Percentiles rank a stretch among this genome's conserved stretches.
These are phyloP conservation scores for Digitaria exilis DNA, from an alignment of 202 grass and related monocot genomes.

Conservation along the genomic window DNA sequence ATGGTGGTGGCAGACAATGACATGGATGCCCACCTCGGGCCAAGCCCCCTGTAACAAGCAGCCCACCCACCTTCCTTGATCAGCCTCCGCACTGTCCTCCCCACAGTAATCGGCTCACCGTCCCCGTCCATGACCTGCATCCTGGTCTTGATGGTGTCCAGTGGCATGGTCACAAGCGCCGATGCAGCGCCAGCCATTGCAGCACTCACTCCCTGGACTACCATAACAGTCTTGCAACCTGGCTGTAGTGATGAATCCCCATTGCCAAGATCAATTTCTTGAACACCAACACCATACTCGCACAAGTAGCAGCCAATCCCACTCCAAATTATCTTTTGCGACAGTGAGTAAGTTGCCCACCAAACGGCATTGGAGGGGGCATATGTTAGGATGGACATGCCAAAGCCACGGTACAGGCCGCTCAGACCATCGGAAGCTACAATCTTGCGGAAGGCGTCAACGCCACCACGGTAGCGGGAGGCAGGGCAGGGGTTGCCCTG, in stretches of 20 bases:
- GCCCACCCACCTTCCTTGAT: slow-evolving; percentile 85
- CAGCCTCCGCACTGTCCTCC: slow-evolving; percentile 59
- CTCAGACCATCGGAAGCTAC: slow-evolving; percentile 57
- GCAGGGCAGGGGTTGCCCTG: slow-evolving; percentile 54
- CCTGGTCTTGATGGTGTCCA: slow-evolving; percentile 96
- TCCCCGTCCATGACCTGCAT: slow-evolving; percentile 89
- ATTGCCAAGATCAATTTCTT: slow-evolving; percentile 46
- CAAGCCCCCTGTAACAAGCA: slow-evolving; percentile 83
- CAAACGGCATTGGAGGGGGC: slow-evolving; percentile 92
- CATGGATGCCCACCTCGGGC: slow-evolving; percentile 96
- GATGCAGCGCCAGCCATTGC: slow-evolving; percentile 70
- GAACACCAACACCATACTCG: slow-evolving; percentile 61
- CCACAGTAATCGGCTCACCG: slow-evolving; percentile 57
- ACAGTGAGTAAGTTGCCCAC: slow-evolving; percentile 90
- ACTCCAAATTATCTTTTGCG: slow-evolving; percentile 79
- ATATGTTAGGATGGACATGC: slow-evolving; percentile 93
- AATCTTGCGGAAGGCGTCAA: slow-evolving; percentile 92
- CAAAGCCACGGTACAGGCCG: slow-evolving; percentile 89
- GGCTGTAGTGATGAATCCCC: slow-evolving; percentile 59
- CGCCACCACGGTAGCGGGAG: slow-evolving; percentile 71
- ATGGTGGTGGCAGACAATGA: slow-evolving; percentile 85
- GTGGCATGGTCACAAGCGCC: slow-evolving; percentile 85
- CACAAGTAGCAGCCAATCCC: slow-evolving; percentile 76
- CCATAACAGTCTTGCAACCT: slow-evolving; percentile 68
- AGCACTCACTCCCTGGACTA: slow-evolving; percentile 78